phyloP scores from a whole-genome alignment of 2,329 filamentous ascomycete genomes.

The Cladosporium velox region DNA sequence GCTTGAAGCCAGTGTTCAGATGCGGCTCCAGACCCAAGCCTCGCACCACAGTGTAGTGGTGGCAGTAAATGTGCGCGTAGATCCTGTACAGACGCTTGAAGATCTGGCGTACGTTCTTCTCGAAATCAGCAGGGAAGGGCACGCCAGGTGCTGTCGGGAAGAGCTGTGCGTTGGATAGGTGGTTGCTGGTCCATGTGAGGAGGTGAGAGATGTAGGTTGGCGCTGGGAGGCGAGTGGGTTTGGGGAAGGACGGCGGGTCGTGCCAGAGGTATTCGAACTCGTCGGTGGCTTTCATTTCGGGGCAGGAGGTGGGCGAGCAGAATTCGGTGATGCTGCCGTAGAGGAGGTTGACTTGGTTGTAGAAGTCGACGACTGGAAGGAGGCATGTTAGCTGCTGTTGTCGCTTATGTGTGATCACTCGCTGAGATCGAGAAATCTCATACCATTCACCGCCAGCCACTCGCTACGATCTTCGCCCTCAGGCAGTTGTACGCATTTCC shows the following conservation, averaged over 20 bases:
- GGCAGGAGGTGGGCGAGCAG: conserved; percentile 94
- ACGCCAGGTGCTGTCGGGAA: conserved; percentile 77
- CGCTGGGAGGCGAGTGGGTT: conserved; percentile 96
- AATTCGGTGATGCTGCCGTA: conserved; percentile 99
- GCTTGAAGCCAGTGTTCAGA: conserved; percentile 98
- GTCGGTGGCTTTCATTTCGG: conserved; percentile 99
- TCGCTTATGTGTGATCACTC: not conserved
- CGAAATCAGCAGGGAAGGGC: conserved; percentile 87
- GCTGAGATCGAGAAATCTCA: conserved; percentile 32
- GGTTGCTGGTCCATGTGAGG: conserved; percentile 94
- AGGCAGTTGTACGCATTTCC: conserved; percentile 94
- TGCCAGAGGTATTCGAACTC: conserved; percentile 99
- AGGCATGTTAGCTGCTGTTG: not conserved
- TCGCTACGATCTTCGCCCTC: conserved; percentile 98
- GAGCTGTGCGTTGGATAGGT: conserved; percentile 91
- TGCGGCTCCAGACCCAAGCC: conserved; percentile 95
- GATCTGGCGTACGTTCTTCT: conserved; percentile 94
- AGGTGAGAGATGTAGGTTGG: conserved; percentile 97
- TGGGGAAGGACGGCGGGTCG: conserved; percentile 89
- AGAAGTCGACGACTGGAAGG: conserved; percentile 94
- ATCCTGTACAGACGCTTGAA: conserved; percentile 99
- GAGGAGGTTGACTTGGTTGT: conserved; percentile 99
- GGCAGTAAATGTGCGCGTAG: conserved; percentile 97
- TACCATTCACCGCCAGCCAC: conserved; percentile 97
- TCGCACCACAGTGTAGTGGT: conserved; percentile 94